Base-by-base conservation (phyloP, 345 rosid species). In the Limnanthes douglasii region DNA sequence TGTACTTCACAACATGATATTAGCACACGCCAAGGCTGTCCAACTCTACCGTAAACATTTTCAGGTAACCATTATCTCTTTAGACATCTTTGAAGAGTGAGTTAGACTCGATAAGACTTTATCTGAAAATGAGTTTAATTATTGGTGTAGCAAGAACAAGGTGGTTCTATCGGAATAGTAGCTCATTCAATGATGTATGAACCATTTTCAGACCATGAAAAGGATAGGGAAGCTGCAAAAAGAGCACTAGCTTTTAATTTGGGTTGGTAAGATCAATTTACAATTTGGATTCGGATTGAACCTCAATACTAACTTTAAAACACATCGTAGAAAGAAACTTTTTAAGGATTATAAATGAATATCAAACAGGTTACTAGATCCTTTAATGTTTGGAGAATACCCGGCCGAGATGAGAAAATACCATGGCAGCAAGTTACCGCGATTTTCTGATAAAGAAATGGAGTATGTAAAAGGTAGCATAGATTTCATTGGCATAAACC, bases 401-500 rank as follows among this genome's bases (percentile, higher is more conserved):
- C 76, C 76, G 29, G 38, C 46, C 0, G 61, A 61, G 41, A 61
- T 69, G 61, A 65, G 56, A 6, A 37, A 43, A 18, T 48, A 47
- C 45, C 57, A 50, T 36, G 63, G 66, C 26, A 35, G 26, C 24
- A 52, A 45, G 26, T 42, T 69, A 24, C 76, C 68, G 16, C 45
- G 37, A 9, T 69, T 61, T 39, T 34, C 54, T 5, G 19, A 17
- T 0, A 55, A 54, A 18, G 68, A 65, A 51, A 34, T 34, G 8
- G 31, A 41, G 26, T 45, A 20, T 16, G 20, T 69, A 8, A 64
- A 58, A 34, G 72, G 72, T 31, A 60, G 76, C 41, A 25, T 44
- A 5, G 72, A 69, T 31, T 69, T 61, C 54, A 61, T 69, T 18
- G 76, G 60, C 26, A 21, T 65, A 11, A 69, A 65, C 47, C 72